A percentile compares a stretch with the other conserved stretches of the same genome.
Conservation (phyloP, 768 basidiomycete genomes). For the Hygrocybe coccinea region DNA sequence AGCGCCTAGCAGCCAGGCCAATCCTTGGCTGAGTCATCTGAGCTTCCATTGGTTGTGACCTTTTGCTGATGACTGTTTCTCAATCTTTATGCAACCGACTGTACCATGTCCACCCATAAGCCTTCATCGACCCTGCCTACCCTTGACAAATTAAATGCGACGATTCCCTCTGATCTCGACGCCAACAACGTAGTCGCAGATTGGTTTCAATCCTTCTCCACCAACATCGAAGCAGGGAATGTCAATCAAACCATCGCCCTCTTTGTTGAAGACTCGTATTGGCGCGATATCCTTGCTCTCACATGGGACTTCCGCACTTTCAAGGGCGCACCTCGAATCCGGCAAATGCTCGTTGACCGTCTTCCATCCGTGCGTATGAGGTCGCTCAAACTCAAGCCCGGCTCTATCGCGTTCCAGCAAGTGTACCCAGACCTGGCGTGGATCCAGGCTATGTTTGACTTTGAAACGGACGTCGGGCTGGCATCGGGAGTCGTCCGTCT, state of each 20-base stretch:
- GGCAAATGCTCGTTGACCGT: slow-evolving; percentile 36
- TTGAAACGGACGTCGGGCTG: slow-evolving; percentile 46
- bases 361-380: slow-evolving; percentile 25
- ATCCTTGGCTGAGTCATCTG: no score
- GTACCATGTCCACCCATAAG: no score
- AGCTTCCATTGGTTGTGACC: no score
- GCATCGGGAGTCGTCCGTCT: slow-evolving; percentile 53
- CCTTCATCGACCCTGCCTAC: no score
- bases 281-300: slow-evolving; percentile 49
- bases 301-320: slow-evolving; percentile 55
- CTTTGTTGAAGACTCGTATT: slow-evolving; percentile 31
- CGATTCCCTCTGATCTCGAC: slow-evolving; percentile 9
- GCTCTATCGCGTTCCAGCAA: slow-evolving; percentile 31
- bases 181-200: slow-evolving; percentile 23
- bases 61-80: no score
- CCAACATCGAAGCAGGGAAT: slow-evolving; percentile 10
- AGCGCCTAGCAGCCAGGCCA: no score
- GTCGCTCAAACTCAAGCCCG: slow-evolving; percentile 30
- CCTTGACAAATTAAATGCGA: background rate
- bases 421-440: slow-evolving; percentile 52
- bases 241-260: slow-evolving; percentile 15
- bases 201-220: slow-evolving; percentile 27
- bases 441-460: slow-evolving; percentile 53
- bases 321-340: slow-evolving; percentile 33
- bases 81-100: no score